Percentiles rank a stretch among this genome's conserved stretches.
Evolutionary conservation across 352 stramenopile species (phyloP).

Genomic region (Pythium sukuiense): DNA sequence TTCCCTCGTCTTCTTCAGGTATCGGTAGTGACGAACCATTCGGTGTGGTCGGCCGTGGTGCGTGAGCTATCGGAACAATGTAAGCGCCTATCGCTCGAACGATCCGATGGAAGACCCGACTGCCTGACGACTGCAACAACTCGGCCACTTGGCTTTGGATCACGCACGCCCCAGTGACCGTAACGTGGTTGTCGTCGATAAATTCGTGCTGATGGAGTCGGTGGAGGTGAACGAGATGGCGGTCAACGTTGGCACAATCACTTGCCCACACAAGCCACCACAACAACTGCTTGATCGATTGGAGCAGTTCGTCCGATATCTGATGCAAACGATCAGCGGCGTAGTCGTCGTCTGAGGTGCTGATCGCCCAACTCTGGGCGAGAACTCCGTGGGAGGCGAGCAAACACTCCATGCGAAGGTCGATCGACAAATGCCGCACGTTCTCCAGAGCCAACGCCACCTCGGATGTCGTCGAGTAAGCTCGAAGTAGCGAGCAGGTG

Average conservation of each 20-base stretch:
- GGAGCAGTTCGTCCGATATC: neutral
- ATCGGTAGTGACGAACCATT: neutral
- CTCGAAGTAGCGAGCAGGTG: neutral
- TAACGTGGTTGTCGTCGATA: neutral
- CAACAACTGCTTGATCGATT: neutral
- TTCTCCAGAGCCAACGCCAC: neutral
- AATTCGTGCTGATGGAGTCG: neutral
- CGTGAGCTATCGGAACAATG: constrained; percentile 10
- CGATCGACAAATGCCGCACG: neutral
- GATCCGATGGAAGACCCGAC: constrained; percentile 18
- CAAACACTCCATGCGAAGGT: neutral
- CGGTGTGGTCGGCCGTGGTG: neutral
- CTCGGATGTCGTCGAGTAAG: neutral
- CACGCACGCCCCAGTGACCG: constrained; percentile 25
- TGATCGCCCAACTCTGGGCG: neutral
- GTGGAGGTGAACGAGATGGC: neutral
- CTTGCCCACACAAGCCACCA: constrained; percentile 5
- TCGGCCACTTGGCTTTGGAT: constrained; percentile 31
- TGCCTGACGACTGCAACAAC: constrained; percentile 35
- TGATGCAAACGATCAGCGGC: neutral
- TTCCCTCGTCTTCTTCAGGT: neutral
- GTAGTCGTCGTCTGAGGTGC: neutral
- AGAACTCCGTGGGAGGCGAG: neutral
- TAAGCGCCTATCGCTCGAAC: constrained; percentile 15
- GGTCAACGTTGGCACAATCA: neutral